Percentiles rank a stretch among this genome's conserved stretches.
Conservation (phyloP, 2,329 filamentous ascomycete genomes). For the Uncinocarpus reesii region DNA sequence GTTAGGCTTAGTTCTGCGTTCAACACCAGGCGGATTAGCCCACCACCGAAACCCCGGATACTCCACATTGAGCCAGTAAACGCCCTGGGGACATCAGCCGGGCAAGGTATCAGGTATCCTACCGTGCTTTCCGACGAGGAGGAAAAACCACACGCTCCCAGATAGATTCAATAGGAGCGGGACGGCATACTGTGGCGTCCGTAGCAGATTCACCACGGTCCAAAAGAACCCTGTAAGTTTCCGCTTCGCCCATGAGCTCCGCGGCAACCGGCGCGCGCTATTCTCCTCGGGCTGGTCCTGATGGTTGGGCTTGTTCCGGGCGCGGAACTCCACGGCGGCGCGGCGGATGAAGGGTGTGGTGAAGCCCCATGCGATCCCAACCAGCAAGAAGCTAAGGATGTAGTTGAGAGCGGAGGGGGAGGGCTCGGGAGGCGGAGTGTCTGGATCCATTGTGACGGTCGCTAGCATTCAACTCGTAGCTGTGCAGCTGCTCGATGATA, state of each 20-base stretch:
- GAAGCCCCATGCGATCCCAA: slow-evolving; percentile 85
- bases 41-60: neutral
- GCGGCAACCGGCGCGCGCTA: slow-evolving; percentile 17
- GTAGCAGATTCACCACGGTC: slow-evolving; percentile 65
- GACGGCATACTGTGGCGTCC: slow-evolving; percentile 72
- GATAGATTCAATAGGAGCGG: slow-evolving; percentile 81
- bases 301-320: slow-evolving; percentile 32
- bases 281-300: slow-evolving; percentile 12
- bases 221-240: slow-evolving; percentile 59
- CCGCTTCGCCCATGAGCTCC: slow-evolving; percentile 50
- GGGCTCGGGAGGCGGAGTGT: slow-evolving; percentile 21
- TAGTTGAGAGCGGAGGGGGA: slow-evolving; percentile 56
- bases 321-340: slow-evolving; percentile 66
- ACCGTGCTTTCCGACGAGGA: slow-evolving; percentile 88
- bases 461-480: no score
- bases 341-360: slow-evolving; percentile 86
- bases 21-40: neutral
- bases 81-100: no score
- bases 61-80: no score
- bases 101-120: no score
- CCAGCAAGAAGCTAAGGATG: slow-evolving; percentile 77
- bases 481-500: no score
- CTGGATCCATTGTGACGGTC: slow-evolving; percentile 28
- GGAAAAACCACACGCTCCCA: slow-evolving; percentile 91
- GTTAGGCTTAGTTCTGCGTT: slow-evolving; percentile 73